A percentile compares a stretch with the other conserved stretches of the same genome.
phyloP scores from a whole-genome alignment of 2,329 filamentous ascomycete genomes.

The Trichoderma atrobrunneum region DNA sequence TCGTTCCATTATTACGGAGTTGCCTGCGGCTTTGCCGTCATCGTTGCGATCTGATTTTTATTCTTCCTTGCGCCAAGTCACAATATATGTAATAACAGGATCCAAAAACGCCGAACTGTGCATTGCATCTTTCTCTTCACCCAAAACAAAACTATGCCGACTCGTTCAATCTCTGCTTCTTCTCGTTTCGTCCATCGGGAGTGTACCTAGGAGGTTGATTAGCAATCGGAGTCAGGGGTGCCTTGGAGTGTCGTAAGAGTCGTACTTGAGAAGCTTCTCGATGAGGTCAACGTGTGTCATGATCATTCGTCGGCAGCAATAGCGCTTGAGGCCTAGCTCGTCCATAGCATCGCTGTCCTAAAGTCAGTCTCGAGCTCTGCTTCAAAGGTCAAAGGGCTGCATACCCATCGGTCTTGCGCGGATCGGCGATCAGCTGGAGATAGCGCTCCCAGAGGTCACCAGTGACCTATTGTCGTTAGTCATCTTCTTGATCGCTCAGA shows the following conservation, averaged over 20 bases:
- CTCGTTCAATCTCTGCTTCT: conserved; percentile 49
- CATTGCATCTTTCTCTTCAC: conserved; percentile 23
- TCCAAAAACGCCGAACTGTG: conserved; percentile 35
- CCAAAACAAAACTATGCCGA: conserved; percentile 27
- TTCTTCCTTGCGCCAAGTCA: conserved; percentile 31
- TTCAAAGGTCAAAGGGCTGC: neutral
- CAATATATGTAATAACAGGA: conserved; percentile 24
- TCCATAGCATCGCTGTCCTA: conserved; percentile 89
- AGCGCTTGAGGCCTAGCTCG: conserved; percentile 85
- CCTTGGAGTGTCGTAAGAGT: neutral
- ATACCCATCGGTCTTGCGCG: conserved; percentile 68
- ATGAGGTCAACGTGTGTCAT: conserved; percentile 99
- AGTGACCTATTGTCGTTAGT: conserved; percentile 66
- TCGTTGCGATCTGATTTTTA: conserved; percentile 15
- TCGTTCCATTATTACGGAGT: conserved; percentile 13
- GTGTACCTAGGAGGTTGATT: conserved; percentile 48
- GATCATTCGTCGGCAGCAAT: conserved; percentile 98
- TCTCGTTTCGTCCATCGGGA: conserved; percentile 60
- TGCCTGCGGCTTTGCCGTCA: neutral
- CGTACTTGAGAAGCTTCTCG: conserved; percentile 93
- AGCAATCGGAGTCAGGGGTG: conserved; percentile 11
- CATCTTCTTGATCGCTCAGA: neutral
- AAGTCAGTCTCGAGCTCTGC: neutral
- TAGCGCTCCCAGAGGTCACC: conserved; percentile 98
- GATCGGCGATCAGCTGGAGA: conserved; percentile 78